Base-by-base conservation (phyloP, 2,329 filamentous ascomycete species). In the Alternaria burnsii region DNA sequence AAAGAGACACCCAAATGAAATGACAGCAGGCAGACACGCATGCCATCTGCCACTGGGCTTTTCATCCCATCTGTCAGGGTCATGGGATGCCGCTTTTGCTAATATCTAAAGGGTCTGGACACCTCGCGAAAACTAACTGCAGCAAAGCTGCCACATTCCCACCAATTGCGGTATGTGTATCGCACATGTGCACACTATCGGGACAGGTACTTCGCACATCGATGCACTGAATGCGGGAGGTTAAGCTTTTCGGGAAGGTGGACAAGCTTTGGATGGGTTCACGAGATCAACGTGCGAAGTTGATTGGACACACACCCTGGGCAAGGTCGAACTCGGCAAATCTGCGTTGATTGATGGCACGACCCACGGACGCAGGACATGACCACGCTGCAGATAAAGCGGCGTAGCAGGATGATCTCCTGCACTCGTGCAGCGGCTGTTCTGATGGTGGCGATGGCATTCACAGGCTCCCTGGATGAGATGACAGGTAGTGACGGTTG, bases 171-270 rank as follows among this genome's bases (percentile, higher is more conserved):
- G 36, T 10, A 14, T 24, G 14, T 16, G 20, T 20, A 34, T 36
- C n/a, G 38, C 20, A 42, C 53, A 40, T 50, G 58, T 61, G 58
- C 42, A 48, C 46, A 30, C 5, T 30, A 30, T 34, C 40, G 30
- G 42, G 48, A 40, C 11, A 32, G 41, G 53, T 16, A 30, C 20
- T 36, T 47, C 22, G 40, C 38, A 20, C 6, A 24, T 43, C 41
- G 40, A 48, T 48, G 28, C 4, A 30, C 28, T 30, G 28, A 11
- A 30, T 5, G 30, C 44, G 26, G 24, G 22, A 43, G 43, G 40
- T 47, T 59, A 68, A 69, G 65, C 67, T 66, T 68, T 67, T 69
- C 51, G 55, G 65, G 62, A 68, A 67, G 67, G 62, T 64, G 57
- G 52, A 55, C 55, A 69, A 69, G 65, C 66, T 67, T 66, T 42